Percentiles rank a stretch among this genome's conserved stretches.
These are phyloP conservation scores for Parsonsia alboflavescens DNA, from an alignment of 257 asterid genomes.

Conservation along the genomic window DNA sequence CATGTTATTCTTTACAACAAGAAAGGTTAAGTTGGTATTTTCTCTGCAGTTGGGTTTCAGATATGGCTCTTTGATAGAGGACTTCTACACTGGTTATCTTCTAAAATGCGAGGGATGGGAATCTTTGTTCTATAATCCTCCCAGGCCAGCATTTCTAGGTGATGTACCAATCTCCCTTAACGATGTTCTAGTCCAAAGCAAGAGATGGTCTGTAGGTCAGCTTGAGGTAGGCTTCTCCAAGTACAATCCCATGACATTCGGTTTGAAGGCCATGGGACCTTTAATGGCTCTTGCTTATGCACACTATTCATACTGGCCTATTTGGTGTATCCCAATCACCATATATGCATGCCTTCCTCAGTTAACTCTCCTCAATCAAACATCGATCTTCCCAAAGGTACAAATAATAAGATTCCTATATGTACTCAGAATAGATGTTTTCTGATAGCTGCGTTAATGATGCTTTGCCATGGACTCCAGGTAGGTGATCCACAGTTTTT, in stretches of 20 bases:
- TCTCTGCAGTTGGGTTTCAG: slow-evolving; percentile 54
- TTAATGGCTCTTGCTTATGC: slow-evolving; percentile 46
- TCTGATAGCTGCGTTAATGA: too few species aligned
- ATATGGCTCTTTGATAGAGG: slow-evolving; percentile 80
- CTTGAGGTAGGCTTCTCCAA: slow-evolving; percentile 57
- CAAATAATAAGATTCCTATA: too few species aligned
- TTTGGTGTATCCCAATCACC: slow-evolving; percentile 45
- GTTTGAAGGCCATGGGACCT: slow-evolving; percentile 39
- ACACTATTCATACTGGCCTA: slow-evolving; percentile 59
- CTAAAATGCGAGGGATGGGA: slow-evolving; percentile 80
- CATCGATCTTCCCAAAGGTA: slow-evolving; percentile 70
- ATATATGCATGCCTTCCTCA: slow-evolving; percentile 66
- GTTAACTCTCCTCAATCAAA: slow-evolving; percentile 37
- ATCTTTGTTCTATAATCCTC: slow-evolving; percentile 52
- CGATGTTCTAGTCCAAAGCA: slow-evolving; percentile 50
- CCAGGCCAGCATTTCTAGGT: slow-evolving; percentile 64
- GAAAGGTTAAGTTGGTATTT: too few species aligned
- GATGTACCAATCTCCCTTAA: slow-evolving; percentile 59
- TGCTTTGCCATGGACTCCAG: too few species aligned
- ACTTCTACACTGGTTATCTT: slow-evolving; percentile 54
- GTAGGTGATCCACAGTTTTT: slow-evolving; percentile 49
- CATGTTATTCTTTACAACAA: too few species aligned
- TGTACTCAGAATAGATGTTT: too few species aligned
- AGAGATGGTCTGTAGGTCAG: slow-evolving; percentile 47
- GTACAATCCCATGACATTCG: slow-evolving; percentile 49